phyloP scores from a whole-genome alignment of 352 stramenopile genomes.

The Phytopythium sindhum region DNA sequence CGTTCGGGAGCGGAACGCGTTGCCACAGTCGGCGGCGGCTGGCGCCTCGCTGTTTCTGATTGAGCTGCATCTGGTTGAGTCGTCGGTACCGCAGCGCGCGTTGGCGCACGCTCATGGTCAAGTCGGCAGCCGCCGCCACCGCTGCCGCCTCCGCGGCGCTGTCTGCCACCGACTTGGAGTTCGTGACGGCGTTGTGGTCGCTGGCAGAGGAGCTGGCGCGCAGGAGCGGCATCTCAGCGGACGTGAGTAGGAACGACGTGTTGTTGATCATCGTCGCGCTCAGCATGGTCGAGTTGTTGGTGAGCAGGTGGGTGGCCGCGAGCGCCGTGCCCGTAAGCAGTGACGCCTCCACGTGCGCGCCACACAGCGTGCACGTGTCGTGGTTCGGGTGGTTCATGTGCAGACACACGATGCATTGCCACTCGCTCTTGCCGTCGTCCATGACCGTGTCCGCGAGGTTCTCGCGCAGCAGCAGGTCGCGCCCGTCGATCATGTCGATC shows the following conservation, averaged over 20 bases:
- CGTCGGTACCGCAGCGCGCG: slow-evolving; percentile 54
- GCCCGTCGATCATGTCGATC: slow-evolving; percentile 54
- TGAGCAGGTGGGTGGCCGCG: slow-evolving; percentile 11
- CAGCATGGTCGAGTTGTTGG: slow-evolving; percentile 13
- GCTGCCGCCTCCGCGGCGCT: slow-evolving; percentile 1
- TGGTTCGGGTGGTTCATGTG: slow-evolving; percentile 76
- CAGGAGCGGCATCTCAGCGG: slow-evolving; percentile 18
- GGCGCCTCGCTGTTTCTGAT: slow-evolving; percentile 57
- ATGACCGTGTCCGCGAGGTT: slow-evolving; percentile 66
- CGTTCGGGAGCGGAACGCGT: slow-evolving; percentile 48
- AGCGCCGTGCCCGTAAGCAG: slow-evolving; percentile 36
- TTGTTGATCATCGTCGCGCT: slow-evolving; percentile 17
- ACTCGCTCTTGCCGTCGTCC: slow-evolving; percentile 55
- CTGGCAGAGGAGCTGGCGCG: slow-evolving; percentile 13
- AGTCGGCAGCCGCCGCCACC: slow-evolving; percentile 21
- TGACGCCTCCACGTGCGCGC: slow-evolving; percentile 54
- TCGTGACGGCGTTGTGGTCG: not conserved
- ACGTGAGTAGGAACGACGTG: slow-evolving; percentile 12
- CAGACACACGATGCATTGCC: slow-evolving; percentile 71
- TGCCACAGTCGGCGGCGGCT: slow-evolving; percentile 55
- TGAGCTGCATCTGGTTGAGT: slow-evolving; percentile 67
- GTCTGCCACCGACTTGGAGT: not conserved
- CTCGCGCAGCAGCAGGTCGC: slow-evolving; percentile 51
- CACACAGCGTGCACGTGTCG: slow-evolving; percentile 54
- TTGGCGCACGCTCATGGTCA: slow-evolving; percentile 39